These are phyloP conservation scores for Kazachstania sp. DNA, from an alignment of 1,139 yeast genomes.

Conservation along the genomic window DNA sequence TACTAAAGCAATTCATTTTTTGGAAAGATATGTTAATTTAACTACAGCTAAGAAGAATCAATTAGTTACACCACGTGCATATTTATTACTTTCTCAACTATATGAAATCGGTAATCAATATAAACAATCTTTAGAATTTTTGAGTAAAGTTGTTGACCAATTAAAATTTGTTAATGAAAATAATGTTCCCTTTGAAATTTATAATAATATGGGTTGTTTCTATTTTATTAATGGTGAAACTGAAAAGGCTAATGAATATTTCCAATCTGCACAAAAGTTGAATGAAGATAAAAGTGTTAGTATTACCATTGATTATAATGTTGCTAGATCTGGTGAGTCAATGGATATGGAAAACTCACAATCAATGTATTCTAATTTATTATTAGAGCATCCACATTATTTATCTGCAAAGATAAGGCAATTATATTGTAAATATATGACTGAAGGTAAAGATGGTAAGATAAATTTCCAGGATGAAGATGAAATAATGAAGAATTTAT, in stretches of 20 bases:
- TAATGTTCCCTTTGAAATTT: conserved; percentile 53
- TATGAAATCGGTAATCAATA: conserved; percentile 53
- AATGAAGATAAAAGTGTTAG: conserved; percentile 16
- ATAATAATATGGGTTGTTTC: conserved; percentile 82
- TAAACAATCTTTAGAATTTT: conserved; percentile 48
- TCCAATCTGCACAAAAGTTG: conserved; percentile 42
- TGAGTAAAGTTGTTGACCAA: conserved; percentile 51
- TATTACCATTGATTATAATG: conserved; percentile 49
- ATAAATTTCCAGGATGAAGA: conserved; percentile 30
- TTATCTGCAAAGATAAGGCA: conserved; percentile 69
- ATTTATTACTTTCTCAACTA: conserved; percentile 55
- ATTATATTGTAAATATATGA: conserved; percentile 42
- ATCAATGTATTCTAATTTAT: conserved; percentile 44
- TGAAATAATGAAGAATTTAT: conserved; percentile 45
- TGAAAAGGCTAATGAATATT: conserved; percentile 42
- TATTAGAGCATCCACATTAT: conserved; percentile 58
- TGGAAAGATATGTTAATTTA: conserved; percentile 65
- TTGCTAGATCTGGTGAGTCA: conserved; percentile 54
- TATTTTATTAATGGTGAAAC: conserved; percentile 58
- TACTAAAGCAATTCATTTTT: conserved; percentile 50
- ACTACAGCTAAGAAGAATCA: conserved; percentile 50
- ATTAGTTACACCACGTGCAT: conserved; percentile 60
- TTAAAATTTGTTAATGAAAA: conserved; percentile 37
- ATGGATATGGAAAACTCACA: conserved; percentile 31
- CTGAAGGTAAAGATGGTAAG: conserved; percentile 22